Conservation (phyloP, 2,329 filamentous ascomycete species). For the Pezizomycotina sp. region DNA sequence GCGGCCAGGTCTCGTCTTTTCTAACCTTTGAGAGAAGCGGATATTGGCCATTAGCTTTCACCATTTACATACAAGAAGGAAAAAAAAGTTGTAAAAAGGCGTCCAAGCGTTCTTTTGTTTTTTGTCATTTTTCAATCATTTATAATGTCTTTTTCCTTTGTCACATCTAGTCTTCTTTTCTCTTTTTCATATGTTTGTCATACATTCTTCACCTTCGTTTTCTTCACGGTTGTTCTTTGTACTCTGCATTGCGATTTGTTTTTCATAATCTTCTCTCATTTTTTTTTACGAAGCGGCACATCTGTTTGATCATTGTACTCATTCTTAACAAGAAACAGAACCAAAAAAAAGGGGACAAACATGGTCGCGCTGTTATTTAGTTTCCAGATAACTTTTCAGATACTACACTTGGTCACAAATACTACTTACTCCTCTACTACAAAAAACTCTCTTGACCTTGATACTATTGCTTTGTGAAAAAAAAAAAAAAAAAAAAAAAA, state of each 20-base stretch:
- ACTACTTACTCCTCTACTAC: constrained; percentile 6
- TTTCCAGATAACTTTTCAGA: constrained; percentile 2
- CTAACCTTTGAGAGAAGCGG: no score
- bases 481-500: constrained; percentile 2
- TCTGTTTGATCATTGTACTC: constrained; percentile 16
- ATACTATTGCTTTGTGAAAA: neutral
- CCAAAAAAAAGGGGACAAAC: no score
- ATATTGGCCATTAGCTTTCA: no score
- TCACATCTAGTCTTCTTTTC: constrained; percentile 4
- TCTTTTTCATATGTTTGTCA: constrained; percentile 5
- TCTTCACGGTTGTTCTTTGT: no score
- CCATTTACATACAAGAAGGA: no score
- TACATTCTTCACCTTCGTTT: no score
- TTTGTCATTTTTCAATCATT: no score
- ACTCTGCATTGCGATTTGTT: no score
- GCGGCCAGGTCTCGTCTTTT: neutral
- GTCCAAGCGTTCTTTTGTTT: no score
- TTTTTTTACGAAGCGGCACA: constrained; percentile 17
- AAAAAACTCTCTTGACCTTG: constrained; percentile 1
- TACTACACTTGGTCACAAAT: neutral
- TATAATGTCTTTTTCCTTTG: constrained; percentile 2
- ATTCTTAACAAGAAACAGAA: no score
- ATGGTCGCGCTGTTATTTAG: constrained; percentile 3
- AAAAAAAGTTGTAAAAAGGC: no score
- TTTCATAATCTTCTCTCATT: constrained; percentile 7